Base-by-base conservation (phyloP, 1,284 basidiomycete genomes). In the Porodaedalea pini region DNA sequence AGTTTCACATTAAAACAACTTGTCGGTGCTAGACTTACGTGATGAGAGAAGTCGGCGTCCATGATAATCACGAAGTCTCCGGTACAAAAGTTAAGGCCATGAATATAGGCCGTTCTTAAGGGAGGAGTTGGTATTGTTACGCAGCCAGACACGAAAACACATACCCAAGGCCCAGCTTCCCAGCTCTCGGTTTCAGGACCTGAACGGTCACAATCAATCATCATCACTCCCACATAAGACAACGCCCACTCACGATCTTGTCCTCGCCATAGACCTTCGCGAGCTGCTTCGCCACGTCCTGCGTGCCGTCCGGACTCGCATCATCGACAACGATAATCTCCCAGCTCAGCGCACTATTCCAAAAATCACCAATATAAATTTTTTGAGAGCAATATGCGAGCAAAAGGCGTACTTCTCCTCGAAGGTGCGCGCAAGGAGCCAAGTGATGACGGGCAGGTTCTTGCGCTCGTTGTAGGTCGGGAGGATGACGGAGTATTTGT, bases 21-120 rank as follows among this genome's bases (percentile, higher is more conserved):
- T n/a, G 25, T 34, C 10, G 21, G 13, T 4, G 8, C 4, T 13
- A 54, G 45, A 72, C 86, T 54, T 71, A 93, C 92, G 68, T 96
- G 93, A 69, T 96, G 93, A 10, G 92, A 94, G 71, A 96, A 95
- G 73, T 96, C 93, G 51, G 93, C 93, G 67, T 96, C 93, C 93
- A 96, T 96, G 71, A 96, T 95, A 67, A 95, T 91, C 34, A 94
- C 91, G 74, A 94, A 96, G 71, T 92, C 90, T n/a, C 93, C 93
- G 0, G 88, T 86, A 67, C 87, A 89, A 69, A 88, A 92, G 65
- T 91, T 86, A 53, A 96, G 77, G 10, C 93, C 93, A 69, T 96
- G 90, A 52, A 95, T 91, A 70, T 96, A 96, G 19, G 93, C 93
- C 13, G 93, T 94, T 54, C 91, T 92, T 61, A n/a, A 64, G 51